Percentiles rank a stretch among this genome's conserved stretches.
These are phyloP conservation scores for Suhomyces wounanorum DNA, from an alignment of 1,139 yeast species.

Conservation along the genomic window DNA sequence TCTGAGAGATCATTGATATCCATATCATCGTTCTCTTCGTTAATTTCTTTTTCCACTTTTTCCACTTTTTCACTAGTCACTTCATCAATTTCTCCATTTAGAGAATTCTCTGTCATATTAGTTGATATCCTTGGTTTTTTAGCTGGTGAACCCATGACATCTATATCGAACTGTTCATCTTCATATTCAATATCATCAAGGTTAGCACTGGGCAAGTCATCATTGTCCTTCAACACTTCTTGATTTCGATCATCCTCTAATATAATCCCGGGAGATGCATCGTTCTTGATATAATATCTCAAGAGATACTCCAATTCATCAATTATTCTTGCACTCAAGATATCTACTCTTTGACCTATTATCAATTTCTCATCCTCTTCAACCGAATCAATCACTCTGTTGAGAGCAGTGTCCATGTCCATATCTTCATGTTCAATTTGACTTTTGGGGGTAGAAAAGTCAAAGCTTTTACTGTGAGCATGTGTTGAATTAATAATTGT, in stretches of 20 bases:
- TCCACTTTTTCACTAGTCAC: background rate
- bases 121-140: slow-evolving; percentile 16
- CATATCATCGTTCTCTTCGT: slow-evolving; percentile 18
- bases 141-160: slow-evolving; percentile 19
- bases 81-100: slow-evolving; percentile 14
- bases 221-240: slow-evolving; percentile 1
- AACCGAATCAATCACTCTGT: slow-evolving; percentile 8
- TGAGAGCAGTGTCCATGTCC: slow-evolving; percentile 9
- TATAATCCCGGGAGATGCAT: slow-evolving; percentile 23
- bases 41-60: too few relatives aligned
- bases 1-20: slow-evolving; percentile 45
- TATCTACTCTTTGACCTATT: slow-evolving; percentile 59
- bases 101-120: slow-evolving; percentile 2
- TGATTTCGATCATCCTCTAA: slow-evolving; percentile 23
- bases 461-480: slow-evolving; percentile 15
- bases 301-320: slow-evolving; percentile 64
- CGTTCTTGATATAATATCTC: slow-evolving; percentile 34
- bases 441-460: background rate
- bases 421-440: slow-evolving; percentile 8
- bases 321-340: slow-evolving; percentile 75
- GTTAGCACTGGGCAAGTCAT: slow-evolving; percentile 10
- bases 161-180: slow-evolving; percentile 15
- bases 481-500: slow-evolving; percentile 20
- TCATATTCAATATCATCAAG: slow-evolving; percentile 14
- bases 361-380: slow-evolving; percentile 15